Conservation (phyloP, 208 protist species). For the Trypanosoma boissoni region DNA sequence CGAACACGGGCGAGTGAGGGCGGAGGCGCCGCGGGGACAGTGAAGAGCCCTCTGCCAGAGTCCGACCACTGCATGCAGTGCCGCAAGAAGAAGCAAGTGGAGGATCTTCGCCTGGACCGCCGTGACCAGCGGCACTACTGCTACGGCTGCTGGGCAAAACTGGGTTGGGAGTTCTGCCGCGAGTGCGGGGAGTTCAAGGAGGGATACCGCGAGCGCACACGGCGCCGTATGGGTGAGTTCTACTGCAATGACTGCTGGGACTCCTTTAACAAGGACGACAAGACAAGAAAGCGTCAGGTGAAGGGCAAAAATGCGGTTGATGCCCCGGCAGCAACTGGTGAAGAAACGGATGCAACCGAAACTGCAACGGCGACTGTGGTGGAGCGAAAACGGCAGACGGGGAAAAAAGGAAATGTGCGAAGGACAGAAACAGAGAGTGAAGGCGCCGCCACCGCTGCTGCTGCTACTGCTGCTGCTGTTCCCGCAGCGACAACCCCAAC, state of each 20-base stretch:
- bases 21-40: background rate
- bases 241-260: conserved; percentile 37
- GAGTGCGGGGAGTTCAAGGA: conserved; percentile 66
- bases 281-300: conserved; percentile 1
- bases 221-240: conserved; percentile 35
- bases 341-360: conserved; percentile 1
- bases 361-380: conserved; percentile 3
- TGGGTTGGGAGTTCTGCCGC: conserved; percentile 60
- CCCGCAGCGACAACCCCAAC: too few relatives aligned
- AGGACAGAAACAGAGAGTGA: background rate
- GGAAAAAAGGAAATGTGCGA: background rate
- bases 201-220: conserved; percentile 39
- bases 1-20: background rate
- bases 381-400: background rate
- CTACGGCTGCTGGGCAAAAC: conserved; percentile 71
- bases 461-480: background rate
- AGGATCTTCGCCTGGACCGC: conserved; percentile 65
- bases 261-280: conserved; percentile 18
- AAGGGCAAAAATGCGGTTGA: background rate
- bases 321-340: conserved; percentile 6
- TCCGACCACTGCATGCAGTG: conserved; percentile 51
- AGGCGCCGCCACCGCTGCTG: background rate
- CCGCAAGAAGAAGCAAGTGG: conserved; percentile 35
- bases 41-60: background rate
- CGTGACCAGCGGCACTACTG: conserved; percentile 62